phyloP scores from a whole-genome alignment of 225 moss, liverwort and hornwort genomes.

The Straminergon stramineum region DNA sequence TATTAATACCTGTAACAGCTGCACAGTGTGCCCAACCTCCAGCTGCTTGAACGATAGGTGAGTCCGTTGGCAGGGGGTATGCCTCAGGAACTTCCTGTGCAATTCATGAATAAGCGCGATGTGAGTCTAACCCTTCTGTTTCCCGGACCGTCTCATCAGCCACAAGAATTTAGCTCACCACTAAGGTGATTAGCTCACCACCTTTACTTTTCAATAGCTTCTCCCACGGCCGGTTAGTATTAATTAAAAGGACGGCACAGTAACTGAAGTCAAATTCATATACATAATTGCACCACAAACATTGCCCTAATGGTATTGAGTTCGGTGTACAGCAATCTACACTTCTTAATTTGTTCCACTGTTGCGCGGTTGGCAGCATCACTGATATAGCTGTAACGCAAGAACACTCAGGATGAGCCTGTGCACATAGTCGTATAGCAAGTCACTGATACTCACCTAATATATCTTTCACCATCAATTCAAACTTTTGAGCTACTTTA shows the following conservation, averaged over 20 bases:
- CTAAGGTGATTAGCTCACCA: neutral
- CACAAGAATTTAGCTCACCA: neutral
- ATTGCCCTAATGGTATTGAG: constrained; percentile 4
- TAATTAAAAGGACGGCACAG: neutral
- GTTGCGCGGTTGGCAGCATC: constrained; percentile 14
- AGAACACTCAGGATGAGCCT: constrained; percentile 13
- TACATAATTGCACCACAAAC: neutral
- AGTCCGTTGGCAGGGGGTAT: constrained; percentile 36
- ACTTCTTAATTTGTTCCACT: constrained; percentile 19
- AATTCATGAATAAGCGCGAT: neutral
- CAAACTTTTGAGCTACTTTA: neutral
- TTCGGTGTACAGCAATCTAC: constrained; percentile 4
- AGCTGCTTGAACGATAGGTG: constrained; percentile 58
- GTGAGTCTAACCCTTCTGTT: neutral
- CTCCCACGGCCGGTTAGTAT: neutral
- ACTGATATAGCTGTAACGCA: constrained; percentile 4
- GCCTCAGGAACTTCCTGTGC: constrained; percentile 60
- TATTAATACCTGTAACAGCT: constrained; percentile 56
- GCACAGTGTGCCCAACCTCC: constrained; percentile 90
- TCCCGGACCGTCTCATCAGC: neutral
- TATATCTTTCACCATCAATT: neutral
- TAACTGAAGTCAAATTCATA: neutral
- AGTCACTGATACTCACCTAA: neutral
- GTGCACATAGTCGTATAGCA: constrained; percentile 2
- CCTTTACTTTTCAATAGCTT: neutral